Evolutionary conservation across 179 eudicot genomes (phyloP).

Genomic region (Pouteria campechiana): DNA sequence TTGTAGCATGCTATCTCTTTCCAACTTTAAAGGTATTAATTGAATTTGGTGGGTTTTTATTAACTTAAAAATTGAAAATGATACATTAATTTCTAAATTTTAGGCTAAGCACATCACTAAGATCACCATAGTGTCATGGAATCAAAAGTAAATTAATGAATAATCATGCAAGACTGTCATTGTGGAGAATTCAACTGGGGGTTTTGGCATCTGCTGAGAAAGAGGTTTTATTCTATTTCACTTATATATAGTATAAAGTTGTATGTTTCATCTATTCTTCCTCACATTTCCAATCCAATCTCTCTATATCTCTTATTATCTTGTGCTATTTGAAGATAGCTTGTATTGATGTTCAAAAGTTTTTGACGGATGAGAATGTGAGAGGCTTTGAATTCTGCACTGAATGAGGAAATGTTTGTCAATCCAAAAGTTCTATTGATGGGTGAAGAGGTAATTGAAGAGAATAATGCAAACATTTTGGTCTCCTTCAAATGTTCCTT

Average conservation of each 20-base stretch:
- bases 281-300: too few relatives aligned
- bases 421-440: slow-evolving; percentile 75
- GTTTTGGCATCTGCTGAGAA: slow-evolving; percentile 30
- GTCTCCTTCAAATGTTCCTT: not conserved
- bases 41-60: too few relatives aligned
- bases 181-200: slow-evolving; percentile 25
- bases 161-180: not conserved
- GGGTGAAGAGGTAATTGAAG: slow-evolving; percentile 85
- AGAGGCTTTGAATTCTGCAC: slow-evolving; percentile 89
- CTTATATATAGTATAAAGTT: not conserved
- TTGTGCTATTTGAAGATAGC: not conserved
- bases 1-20: too few relatives aligned
- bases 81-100: too few relatives aligned
- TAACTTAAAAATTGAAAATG: too few relatives aligned
- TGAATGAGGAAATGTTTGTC: slow-evolving; percentile 92
- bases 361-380: slow-evolving; percentile 73
- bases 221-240: slow-evolving; percentile 20
- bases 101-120: too few relatives aligned
- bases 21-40: too few relatives aligned
- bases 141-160: too few relatives aligned
- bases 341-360: not conserved
- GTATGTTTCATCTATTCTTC: too few relatives aligned
- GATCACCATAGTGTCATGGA: too few relatives aligned
- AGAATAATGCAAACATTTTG: not conserved
- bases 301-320: not conserved